Evolutionary conservation across 768 basidiomycete species (phyloP).

Genomic region (Amylocystis lapponica): DNA sequence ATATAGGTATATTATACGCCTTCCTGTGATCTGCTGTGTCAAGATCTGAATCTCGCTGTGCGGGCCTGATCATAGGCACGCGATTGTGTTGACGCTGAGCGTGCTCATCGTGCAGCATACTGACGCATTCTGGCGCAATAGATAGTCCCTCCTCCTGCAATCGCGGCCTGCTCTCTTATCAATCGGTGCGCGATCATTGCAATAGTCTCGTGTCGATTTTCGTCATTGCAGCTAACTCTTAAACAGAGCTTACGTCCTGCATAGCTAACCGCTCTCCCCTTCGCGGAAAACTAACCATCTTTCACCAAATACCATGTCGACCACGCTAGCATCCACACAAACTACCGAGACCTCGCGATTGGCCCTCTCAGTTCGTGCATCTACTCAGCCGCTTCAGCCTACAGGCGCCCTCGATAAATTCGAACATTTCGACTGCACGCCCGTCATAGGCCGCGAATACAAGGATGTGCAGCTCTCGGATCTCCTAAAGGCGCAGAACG

Average conservation of each 20-base stretch:
- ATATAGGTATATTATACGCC: too few relatives aligned
- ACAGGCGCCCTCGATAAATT: constrained; percentile 1
- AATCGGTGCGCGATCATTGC: background rate
- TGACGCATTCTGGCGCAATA: background rate
- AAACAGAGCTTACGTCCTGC: background rate
- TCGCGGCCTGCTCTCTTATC: background rate
- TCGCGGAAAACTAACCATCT: constrained; percentile 10
- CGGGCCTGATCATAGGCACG: too few relatives aligned
- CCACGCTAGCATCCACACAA: constrained; percentile 44
- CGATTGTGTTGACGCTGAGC: too few relatives aligned
- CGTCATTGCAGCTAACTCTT: background rate
- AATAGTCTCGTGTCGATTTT: background rate
- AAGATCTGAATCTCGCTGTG: too few relatives aligned
- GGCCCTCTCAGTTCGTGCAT: background rate
- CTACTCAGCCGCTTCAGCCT: background rate
- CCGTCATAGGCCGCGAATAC: constrained; percentile 1
- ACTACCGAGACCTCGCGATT: background rate
- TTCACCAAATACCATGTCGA: constrained; percentile 31
- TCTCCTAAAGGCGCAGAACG: constrained; percentile 38
- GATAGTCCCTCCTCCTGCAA: background rate
- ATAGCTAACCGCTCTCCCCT: background rate
- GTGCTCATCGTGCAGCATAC: background rate
- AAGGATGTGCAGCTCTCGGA: constrained; percentile 40
- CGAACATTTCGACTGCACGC: background rate
- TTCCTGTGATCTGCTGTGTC: too few relatives aligned